Percentiles rank a stretch among this genome's conserved stretches.
Conservation (phyloP, 768 basidiomycete species). For the Pulveroboletus sp. region DNA sequence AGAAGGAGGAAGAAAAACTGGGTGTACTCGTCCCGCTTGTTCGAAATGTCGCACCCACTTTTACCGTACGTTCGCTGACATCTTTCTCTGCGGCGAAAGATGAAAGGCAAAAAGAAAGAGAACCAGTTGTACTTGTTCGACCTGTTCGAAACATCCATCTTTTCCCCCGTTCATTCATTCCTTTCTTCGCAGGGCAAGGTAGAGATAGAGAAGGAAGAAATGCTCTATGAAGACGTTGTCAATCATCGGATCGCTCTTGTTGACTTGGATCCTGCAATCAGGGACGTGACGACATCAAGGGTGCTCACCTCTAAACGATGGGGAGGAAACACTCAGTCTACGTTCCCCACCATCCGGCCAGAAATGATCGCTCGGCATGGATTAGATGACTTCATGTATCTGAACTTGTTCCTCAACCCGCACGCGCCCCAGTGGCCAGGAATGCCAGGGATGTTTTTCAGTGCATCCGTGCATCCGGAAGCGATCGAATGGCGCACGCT, state of each 20-base stretch:
- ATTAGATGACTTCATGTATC: constrained; percentile 17
- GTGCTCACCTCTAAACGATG: constrained; percentile 14
- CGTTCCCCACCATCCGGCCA: constrained; percentile 12
- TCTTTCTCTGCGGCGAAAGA: no score
- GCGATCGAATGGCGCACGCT: constrained; percentile 1
- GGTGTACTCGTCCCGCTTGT: background rate
- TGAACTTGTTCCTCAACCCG: constrained; percentile 16
- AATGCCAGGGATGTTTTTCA: constrained; percentile 16
- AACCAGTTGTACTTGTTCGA: no score
- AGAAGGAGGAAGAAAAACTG: constrained; percentile 12
- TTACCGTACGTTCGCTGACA: no score
- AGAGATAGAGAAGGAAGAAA: constrained; percentile 17
- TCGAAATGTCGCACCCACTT: no score
- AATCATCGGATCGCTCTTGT: constrained; percentile 5
- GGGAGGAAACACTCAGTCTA: constrained; percentile 16
- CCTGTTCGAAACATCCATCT: background rate
- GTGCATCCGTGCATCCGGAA: background rate
- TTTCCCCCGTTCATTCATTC: background rate
- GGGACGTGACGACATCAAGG: constrained; percentile 18
- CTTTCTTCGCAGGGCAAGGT: constrained; percentile 3
- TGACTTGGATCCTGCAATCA: constrained; percentile 8
- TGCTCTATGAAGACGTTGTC: constrained; percentile 22
- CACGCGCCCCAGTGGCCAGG: constrained; percentile 17
- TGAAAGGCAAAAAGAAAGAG: no score
- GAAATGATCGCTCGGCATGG: constrained; percentile 15